Percentiles rank a stretch among this genome's conserved stretches.
Evolutionary conservation across 805 yeast genomes (phyloP).

Genomic region (Pichia deserticola): DNA sequence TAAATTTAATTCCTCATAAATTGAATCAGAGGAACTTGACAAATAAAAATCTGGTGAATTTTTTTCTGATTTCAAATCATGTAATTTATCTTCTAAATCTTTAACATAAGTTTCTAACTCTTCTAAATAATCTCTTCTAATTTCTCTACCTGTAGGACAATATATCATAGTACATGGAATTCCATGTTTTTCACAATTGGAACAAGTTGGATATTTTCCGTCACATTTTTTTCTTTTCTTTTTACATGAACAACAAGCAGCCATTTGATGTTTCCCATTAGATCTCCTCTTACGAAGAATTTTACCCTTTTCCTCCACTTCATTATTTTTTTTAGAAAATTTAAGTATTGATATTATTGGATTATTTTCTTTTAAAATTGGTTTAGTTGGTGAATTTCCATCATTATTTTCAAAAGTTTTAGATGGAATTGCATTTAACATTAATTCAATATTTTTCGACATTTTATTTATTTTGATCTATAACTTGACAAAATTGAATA

Average conservation of each 20-base stretch:
- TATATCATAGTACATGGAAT: conserved; percentile 41
- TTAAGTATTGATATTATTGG: too few species aligned
- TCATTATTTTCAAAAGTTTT: too few species aligned
- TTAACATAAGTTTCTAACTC: conserved; percentile 32
- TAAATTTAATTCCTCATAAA: background rate
- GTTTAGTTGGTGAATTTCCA: too few species aligned
- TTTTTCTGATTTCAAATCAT: background rate
- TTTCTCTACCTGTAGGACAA: conserved; percentile 39
- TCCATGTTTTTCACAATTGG: conserved; percentile 34
- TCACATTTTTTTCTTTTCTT: conserved; percentile 43
- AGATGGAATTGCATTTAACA: too few species aligned
- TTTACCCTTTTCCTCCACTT: too few species aligned
- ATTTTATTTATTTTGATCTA: too few species aligned
- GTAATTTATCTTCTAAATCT: conserved; percentile 1
- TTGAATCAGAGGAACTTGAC: background rate
- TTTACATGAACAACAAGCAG: conserved; percentile 47
- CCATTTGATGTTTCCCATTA: conserved; percentile 28
- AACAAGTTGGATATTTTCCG: conserved; percentile 42
- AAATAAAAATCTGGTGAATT: background rate
- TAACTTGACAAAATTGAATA: too few species aligned
- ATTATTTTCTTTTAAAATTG: too few species aligned
- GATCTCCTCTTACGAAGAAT: background rate
- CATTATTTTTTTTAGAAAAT: too few species aligned
- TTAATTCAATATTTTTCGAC: too few species aligned
- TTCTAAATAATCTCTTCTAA: conserved; percentile 40